A percentile compares a stretch with the other conserved stretches of the same genome.
Evolutionary conservation across 371 early-diverging fungal genomes (phyloP).

Genomic region (Mucor lusitanicus): DNA sequence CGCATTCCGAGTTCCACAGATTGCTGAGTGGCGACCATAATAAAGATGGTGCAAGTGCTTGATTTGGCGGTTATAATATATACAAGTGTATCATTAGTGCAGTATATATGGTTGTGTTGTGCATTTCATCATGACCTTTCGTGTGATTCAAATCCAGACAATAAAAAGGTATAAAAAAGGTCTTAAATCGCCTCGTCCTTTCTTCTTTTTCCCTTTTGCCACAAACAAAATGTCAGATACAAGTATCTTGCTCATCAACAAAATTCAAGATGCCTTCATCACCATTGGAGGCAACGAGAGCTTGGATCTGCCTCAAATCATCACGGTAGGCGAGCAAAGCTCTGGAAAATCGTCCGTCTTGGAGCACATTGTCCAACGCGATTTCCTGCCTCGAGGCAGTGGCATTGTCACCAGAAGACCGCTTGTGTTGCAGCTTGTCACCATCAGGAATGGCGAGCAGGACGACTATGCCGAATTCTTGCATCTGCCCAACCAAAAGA

Average conservation of each 20-base stretch:
- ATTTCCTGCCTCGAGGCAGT: conserved; percentile 90
- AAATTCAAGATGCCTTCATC: conserved; percentile 92
- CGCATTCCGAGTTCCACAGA: conserved; percentile 66
- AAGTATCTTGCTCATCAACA: conserved; percentile 77
- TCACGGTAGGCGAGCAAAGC: conserved; percentile 86
- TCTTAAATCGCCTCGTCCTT: background rate
- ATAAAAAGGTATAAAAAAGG: no score
- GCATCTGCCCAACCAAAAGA: conserved; percentile 73
- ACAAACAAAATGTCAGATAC: conserved; percentile 13
- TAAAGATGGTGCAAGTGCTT: conserved; percentile 16
- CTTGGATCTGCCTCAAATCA: conserved; percentile 92
- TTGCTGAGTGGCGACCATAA: conserved; percentile 53
- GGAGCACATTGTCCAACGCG: conserved; percentile 89
- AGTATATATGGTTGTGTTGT: background rate
- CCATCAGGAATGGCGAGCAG: conserved; percentile 43
- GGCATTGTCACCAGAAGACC: conserved; percentile 95
- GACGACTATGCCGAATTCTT: conserved; percentile 76
- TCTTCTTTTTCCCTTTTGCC: background rate
- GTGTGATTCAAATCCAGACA: no score
- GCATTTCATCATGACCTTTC: background rate
- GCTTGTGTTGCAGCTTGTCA: conserved; percentile 86
- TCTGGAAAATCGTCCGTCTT: conserved; percentile 93
- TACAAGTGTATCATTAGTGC: no score
- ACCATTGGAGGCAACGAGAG: conserved; percentile 70
- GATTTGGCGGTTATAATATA: no score